phyloP scores from a whole-genome alignment of 1,284 basidiomycete genomes.

The Paramarasmius palmivorus region DNA sequence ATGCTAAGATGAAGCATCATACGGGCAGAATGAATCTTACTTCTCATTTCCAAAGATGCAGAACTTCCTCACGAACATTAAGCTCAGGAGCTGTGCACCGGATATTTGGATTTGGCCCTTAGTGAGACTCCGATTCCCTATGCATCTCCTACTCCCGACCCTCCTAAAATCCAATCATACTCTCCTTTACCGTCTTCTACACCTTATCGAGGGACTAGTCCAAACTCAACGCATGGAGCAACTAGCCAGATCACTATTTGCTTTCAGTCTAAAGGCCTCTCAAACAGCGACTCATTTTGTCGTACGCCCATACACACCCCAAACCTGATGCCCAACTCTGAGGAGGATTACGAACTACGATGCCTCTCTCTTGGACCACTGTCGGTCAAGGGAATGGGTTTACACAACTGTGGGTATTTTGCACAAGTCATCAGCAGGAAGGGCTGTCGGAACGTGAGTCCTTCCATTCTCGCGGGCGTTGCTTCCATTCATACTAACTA shows the following conservation, averaged over 20 bases:
- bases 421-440: neutral
- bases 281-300: neutral
- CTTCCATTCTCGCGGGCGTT: neutral
- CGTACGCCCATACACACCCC: neutral
- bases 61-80: too few species aligned
- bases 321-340: neutral
- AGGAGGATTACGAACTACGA: neutral
- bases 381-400: neutral
- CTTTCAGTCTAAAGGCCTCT: neutral
- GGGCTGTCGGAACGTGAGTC: conserved; percentile 1
- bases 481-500: neutral
- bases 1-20: too few species aligned
- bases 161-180: neutral
- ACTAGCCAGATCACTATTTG: too few species aligned
- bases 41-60: too few species aligned
- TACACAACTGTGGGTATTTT: conserved; percentile 2
- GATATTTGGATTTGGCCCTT: too few species aligned
- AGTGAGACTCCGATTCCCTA: too few species aligned
- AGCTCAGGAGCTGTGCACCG: too few species aligned
- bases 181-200: neutral
- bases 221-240: too few species aligned
- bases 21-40: too few species aligned
- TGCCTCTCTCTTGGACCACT: neutral
- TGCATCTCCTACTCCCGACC: neutral
- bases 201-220: neutral